A percentile compares a stretch with the other conserved stretches of the same genome.
Conservation (phyloP, 345 rosid genomes). For the Raphanus raphanistrum region DNA sequence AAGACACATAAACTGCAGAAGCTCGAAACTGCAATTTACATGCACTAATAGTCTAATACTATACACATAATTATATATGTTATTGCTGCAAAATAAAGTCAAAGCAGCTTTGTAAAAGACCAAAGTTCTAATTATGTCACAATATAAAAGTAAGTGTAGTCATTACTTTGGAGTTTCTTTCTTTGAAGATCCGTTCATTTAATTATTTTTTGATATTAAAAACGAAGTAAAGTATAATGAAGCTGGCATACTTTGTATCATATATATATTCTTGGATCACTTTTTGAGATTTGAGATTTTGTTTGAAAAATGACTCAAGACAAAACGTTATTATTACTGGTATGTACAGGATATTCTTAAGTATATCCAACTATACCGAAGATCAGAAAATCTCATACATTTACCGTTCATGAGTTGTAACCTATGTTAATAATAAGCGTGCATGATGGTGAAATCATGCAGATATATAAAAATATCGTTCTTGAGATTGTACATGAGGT, state of each 20-base stretch:
- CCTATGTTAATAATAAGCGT: not conserved
- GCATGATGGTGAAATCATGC: not conserved
- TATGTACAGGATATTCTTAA: conserved; percentile 19
- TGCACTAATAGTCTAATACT: not conserved
- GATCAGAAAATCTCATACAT: not conserved
- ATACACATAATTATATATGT: not conserved
- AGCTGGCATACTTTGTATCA: not conserved
- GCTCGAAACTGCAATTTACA: conserved; percentile 17
- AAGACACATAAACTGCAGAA: conserved; percentile 32
- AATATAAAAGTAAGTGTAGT: not conserved
- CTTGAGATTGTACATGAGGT: not conserved
- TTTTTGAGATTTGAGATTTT: conserved; percentile 27
- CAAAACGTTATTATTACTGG: conserved; percentile 9
- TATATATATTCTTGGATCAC: conserved; percentile 3
- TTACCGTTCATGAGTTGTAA: not conserved
- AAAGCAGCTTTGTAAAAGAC: conserved; percentile 18
- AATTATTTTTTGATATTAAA: not conserved
- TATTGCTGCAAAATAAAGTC: not conserved
- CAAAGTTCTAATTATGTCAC: not conserved
- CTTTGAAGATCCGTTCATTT: not conserved
- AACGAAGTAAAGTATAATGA: not conserved
- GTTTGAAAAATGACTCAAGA: conserved; percentile 13
- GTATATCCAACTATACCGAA: conserved; percentile 23
- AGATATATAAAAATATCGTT: not conserved
- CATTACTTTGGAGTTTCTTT: conserved; percentile 7